A percentile compares a stretch with the other conserved stretches of the same genome.
Evolutionary conservation across 2,329 filamentous ascomycete species (phyloP).

Genomic region (Aureobasidium uvarum): DNA sequence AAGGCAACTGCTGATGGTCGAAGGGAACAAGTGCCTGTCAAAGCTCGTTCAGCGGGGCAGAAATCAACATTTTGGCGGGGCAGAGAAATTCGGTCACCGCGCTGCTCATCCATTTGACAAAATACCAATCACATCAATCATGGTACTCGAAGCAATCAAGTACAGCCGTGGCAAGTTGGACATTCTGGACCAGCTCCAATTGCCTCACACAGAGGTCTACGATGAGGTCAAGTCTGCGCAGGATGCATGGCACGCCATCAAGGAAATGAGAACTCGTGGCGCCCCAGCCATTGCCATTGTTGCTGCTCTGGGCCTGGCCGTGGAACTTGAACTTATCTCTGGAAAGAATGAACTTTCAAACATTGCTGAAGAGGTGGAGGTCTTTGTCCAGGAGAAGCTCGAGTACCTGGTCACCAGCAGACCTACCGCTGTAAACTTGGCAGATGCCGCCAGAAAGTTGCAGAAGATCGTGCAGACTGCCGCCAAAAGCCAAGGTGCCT

Average conservation of each 20-base stretch:
- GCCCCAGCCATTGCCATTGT: conserved; percentile 98
- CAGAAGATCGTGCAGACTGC: conserved; percentile 61
- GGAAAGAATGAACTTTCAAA: conserved; percentile 44
- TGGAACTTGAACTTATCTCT: conserved; percentile 66
- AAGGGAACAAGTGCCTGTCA: neutral
- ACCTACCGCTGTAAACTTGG: conserved; percentile 91
- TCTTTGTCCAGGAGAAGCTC: conserved; percentile 72
- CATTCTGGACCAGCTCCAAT: conserved; percentile 78
- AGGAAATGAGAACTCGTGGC: conserved; percentile 73
- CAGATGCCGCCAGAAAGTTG: conserved; percentile 81
- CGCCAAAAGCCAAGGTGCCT: conserved; percentile 43
- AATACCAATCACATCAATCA: conserved; percentile 30
- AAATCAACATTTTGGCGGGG: conserved; percentile 8
- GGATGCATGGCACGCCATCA: conserved; percentile 80
- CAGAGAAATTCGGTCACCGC: neutral
- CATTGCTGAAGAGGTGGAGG: conserved; percentile 59
- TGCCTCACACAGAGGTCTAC: conserved; percentile 78
- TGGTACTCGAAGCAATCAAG: conserved; percentile 72
- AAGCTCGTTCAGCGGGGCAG: neutral
- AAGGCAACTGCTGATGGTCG: neutral
- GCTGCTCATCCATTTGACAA: neutral
- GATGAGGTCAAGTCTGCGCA: conserved; percentile 67
- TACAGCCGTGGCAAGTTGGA: conserved; percentile 70
- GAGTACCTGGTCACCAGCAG: conserved; percentile 85
- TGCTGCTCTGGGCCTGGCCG: conserved; percentile 82